Conservation (phyloP, 495 filamentous ascomycete genomes). For the Tuber aestivum region DNA sequence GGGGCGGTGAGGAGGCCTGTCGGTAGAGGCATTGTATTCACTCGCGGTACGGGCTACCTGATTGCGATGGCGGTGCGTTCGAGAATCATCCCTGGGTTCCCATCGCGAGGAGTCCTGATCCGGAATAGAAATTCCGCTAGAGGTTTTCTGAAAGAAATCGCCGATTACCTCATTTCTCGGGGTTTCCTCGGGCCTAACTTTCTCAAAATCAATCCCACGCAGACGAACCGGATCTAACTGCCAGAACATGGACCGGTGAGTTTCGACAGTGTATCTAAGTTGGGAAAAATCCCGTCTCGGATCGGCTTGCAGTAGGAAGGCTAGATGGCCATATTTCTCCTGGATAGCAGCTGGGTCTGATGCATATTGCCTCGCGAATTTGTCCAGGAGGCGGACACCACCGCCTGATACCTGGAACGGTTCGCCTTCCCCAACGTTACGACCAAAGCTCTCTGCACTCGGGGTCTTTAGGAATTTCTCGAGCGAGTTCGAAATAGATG, state of each 20-base stretch:
- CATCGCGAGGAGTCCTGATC: background rate
- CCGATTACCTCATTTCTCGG: background rate
- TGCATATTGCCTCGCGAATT: background rate
- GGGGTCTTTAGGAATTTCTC: background rate
- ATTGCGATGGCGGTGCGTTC: background rate
- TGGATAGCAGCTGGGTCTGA: background rate
- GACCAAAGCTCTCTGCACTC: background rate
- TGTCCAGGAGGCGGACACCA: background rate
- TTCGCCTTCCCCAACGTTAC: background rate
- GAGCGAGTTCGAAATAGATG: background rate
- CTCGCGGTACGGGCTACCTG: background rate
- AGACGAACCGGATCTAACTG: background rate
- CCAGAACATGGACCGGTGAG: slow-evolving; percentile 1
- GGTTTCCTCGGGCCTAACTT: background rate
- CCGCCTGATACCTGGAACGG: background rate
- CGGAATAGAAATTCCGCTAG: background rate
- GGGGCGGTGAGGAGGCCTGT: background rate
- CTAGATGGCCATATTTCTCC: background rate
- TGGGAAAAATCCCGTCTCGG: background rate
- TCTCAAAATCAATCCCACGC: background rate
- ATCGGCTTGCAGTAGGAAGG: background rate
- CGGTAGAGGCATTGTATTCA: background rate
- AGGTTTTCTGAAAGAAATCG: background rate
- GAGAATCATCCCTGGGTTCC: background rate
- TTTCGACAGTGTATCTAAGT: background rate